These are phyloP conservation scores for Myxozyma monticola DNA, from an alignment of 805 yeast genomes.

Conservation along the genomic window DNA sequence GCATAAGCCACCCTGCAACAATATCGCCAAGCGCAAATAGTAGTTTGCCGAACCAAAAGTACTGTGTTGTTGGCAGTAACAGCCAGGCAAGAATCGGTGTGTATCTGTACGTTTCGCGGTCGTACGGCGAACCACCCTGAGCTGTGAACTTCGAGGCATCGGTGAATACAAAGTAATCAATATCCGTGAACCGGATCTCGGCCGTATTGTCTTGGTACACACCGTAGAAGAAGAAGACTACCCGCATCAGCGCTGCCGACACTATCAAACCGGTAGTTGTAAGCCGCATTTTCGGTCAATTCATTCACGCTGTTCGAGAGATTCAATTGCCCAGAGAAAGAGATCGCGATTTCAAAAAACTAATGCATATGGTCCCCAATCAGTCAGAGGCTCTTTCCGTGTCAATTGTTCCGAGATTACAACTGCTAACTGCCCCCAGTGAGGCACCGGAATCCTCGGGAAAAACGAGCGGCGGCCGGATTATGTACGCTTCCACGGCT, in stretches of 20 bases:
- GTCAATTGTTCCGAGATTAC: too few relatives aligned
- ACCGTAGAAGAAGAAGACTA: conserved; percentile 73
- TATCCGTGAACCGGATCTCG: conserved; percentile 86
- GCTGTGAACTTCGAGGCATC: conserved; percentile 81
- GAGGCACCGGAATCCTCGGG: too few relatives aligned
- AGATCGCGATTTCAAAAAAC: too few relatives aligned
- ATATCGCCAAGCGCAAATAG: conserved; percentile 77
- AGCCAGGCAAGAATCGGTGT: conserved; percentile 90
- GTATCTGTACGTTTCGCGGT: conserved; percentile 85
- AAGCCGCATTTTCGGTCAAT: conserved; percentile 24
- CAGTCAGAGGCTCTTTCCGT: too few relatives aligned
- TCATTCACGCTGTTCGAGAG: too few relatives aligned
- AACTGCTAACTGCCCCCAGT: too few relatives aligned
- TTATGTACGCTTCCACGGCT: too few relatives aligned
- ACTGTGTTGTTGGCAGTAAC: conserved; percentile 62
- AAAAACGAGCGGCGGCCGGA: too few relatives aligned
- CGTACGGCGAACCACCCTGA: conserved; percentile 69
- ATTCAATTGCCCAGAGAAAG: too few relatives aligned
- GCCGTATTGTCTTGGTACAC: conserved; percentile 79
- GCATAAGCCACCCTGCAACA: conserved; percentile 68
- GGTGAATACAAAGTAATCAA: conserved; percentile 89
- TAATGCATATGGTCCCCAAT: too few relatives aligned
- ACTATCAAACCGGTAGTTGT: conserved; percentile 19
- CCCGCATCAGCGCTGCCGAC: conserved; percentile 43
- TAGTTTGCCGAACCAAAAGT: conserved; percentile 71